Percentiles rank a stretch among this genome's conserved stretches.
phyloP scores from a whole-genome alignment of 768 basidiomycete species.

The Hygrocybe coccinea region DNA sequence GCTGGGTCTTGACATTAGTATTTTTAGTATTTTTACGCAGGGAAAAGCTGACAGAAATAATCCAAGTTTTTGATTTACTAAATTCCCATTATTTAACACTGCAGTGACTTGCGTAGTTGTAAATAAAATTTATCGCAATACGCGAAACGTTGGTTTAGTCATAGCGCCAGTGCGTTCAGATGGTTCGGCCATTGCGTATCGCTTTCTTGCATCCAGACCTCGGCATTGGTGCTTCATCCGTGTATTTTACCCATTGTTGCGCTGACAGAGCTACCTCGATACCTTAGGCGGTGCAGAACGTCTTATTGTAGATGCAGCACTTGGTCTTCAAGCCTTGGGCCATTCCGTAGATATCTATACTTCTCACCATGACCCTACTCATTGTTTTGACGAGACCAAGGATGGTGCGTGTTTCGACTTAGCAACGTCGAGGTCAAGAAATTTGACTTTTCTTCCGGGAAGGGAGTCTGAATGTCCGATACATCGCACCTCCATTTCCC shows the following conservation, averaged over 20 bases:
- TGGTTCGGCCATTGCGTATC: slow-evolving; percentile 42
- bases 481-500: slow-evolving; percentile 72
- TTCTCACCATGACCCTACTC: slow-evolving; percentile 79
- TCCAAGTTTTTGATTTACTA: too few relatives aligned
- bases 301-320: slow-evolving; percentile 89
- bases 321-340: slow-evolving; percentile 79
- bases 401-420: slow-evolving; percentile 54
- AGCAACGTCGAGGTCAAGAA: not conserved
- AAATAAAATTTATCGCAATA: too few relatives aligned
- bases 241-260: slow-evolving; percentile 6
- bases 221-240: slow-evolving; percentile 66
- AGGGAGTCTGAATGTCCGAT: slow-evolving; percentile 79
- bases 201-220: slow-evolving; percentile 94
- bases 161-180: too few relatives aligned
- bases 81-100: too few relatives aligned
- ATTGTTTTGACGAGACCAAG: slow-evolving; percentile 91
- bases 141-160: too few relatives aligned
- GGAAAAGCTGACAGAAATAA: too few relatives aligned
- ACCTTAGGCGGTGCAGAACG: slow-evolving; percentile 87
- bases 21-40: too few relatives aligned
- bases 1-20: too few relatives aligned
- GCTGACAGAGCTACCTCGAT: slow-evolving; percentile 3
- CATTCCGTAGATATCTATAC: slow-evolving; percentile 89
- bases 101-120: too few relatives aligned
- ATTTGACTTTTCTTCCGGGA: not conserved